Percentiles rank a stretch among this genome's conserved stretches.
Conservation (phyloP, 441 rosid species). For the Capsella rubella region DNA sequence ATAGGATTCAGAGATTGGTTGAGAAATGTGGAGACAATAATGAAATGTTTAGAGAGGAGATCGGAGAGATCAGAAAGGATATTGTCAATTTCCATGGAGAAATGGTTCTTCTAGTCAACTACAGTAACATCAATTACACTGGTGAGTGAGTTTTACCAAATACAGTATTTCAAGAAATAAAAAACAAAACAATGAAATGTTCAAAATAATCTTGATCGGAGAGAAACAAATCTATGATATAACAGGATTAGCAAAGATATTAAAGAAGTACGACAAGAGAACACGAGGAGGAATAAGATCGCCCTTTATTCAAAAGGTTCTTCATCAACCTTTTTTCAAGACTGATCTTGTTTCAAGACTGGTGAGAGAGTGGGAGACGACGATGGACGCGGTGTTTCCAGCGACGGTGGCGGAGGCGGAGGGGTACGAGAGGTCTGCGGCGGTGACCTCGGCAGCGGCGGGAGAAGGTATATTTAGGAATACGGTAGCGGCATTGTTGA, state of each 20-base stretch:
- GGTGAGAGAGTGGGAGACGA: slow-evolving; percentile 72
- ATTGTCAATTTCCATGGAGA: slow-evolving; percentile 91
- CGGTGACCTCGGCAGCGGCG: slow-evolving; percentile 43
- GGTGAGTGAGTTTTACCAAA: slow-evolving; percentile 46
- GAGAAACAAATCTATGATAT: neutral
- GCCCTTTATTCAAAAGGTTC: slow-evolving; percentile 69
- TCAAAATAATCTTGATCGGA: neutral
- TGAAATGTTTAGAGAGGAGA: slow-evolving; percentile 52
- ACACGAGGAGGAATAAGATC: slow-evolving; percentile 64
- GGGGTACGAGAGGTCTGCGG: slow-evolving; percentile 36
- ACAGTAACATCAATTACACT: slow-evolving; percentile 87
- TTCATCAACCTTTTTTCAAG: slow-evolving; percentile 76
- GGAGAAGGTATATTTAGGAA: slow-evolving; percentile 78
- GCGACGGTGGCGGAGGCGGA: slow-evolving; percentile 36
- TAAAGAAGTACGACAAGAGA: slow-evolving; percentile 90
- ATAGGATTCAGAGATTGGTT: slow-evolving; percentile 58
- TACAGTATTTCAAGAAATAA: neutral
- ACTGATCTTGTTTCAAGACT: slow-evolving; percentile 78
- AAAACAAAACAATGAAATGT: neutral
- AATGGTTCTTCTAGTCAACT: slow-evolving; percentile 84
- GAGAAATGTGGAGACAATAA: slow-evolving; percentile 54
- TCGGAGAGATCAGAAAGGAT: slow-evolving; percentile 61
- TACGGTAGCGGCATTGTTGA: slow-evolving; percentile 73
- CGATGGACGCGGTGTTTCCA: slow-evolving; percentile 62
- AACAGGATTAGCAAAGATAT: slow-evolving; percentile 73